phyloP scores from a whole-genome alignment of 306 rosid species.

The Lathyrus oleraceus region DNA sequence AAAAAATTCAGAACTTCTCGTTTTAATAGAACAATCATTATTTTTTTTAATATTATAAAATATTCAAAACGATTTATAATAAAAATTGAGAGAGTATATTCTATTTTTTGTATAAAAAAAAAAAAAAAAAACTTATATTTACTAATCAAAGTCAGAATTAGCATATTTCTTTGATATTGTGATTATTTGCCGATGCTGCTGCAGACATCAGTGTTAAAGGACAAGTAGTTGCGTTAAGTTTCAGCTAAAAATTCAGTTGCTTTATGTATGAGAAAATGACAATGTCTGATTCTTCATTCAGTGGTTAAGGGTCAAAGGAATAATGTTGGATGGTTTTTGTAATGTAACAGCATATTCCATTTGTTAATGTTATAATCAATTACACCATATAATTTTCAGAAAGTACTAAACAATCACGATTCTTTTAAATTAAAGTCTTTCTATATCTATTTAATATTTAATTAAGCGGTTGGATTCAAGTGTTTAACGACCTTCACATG shows the following conservation, averaged over 20 bases:
- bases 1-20: too few relatives aligned
- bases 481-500: too few relatives aligned
- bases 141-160: neutral
- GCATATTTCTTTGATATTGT: neutral
- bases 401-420: neutral
- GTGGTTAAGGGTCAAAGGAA: constrained; percentile 20
- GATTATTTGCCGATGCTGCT: neutral
- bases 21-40: too few relatives aligned
- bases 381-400: neutral
- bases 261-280: constrained; percentile 4
- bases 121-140: neutral
- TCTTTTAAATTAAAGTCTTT: neutral
- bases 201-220: neutral
- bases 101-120: too few relatives aligned
- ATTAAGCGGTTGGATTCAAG: too few relatives aligned
- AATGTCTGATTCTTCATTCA: constrained; percentile 12
- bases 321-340: neutral
- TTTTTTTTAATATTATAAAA: too few relatives aligned
- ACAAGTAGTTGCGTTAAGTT: constrained; percentile 1
- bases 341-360: neutral
- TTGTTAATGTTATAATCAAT: neutral
- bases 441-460: too few relatives aligned
- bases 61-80: too few relatives aligned
- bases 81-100: too few relatives aligned
- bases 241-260: neutral